Base-by-base conservation (phyloP, 768 basidiomycete genomes). In the Podaxis sp. region DNA sequence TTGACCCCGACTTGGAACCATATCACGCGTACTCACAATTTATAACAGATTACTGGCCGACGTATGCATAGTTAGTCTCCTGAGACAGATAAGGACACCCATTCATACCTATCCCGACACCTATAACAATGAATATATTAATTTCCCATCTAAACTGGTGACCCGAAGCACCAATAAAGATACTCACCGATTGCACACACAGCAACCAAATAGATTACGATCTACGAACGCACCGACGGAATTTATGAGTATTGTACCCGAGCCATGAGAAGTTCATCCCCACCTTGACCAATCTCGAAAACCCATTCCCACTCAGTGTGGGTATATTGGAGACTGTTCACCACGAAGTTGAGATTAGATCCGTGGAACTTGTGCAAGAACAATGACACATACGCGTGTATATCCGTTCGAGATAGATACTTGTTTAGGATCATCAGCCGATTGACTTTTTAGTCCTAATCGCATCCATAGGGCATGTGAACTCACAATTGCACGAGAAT, bases 401-500 rank as follows among this genome's bases (percentile, higher is more conserved):
- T 29, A 60, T 60, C 17, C 52, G 36, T 54, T n/a, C 15, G 25
- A 60, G 59, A 17, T 60, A 60, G 12, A 53, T 27, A 9, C 59
- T 60, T 49, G 55, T 36, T 24, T 46, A 12, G 0, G 27, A 19
- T n/a, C 19, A 19, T 19, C 15, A 19, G 3, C 27, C 36, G n/a
- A 6, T 17, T 11, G 19, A 4, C 49, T 27, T 33, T 33, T 33
- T 33, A 33, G 25, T 13, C 13, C 19, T 50, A 19, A 12, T 12
- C 33, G 25, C 24, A 22, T 17, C 7, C 43, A 2, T 4, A 11
- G 49, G 49, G 24, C 8, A 4, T 22, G n/a, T 46, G 51, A 43
- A 37, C 53, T 46, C 40, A 61, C 60, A 49, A 33, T 12, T 61
- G 60, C 43, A 61, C 60, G 22, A 54, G 33, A 15, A 61, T 33